Evolutionary conservation across 495 filamentous ascomycete genomes (phyloP).

Genomic region (Annulohypoxylon maeteangense): DNA sequence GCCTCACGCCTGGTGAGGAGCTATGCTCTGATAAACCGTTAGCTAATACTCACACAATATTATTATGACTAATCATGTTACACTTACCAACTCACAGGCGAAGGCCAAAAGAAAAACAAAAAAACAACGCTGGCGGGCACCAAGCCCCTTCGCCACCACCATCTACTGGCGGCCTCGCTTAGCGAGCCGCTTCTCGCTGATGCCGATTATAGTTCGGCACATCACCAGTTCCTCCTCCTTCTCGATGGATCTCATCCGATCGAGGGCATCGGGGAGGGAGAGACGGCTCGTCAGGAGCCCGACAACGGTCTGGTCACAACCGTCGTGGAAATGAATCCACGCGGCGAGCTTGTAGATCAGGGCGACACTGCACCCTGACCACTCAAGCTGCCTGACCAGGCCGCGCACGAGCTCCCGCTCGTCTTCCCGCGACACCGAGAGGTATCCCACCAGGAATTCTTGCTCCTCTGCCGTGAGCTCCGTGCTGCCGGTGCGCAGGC

Average conservation of each 20-base stretch:
- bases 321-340: slow-evolving; percentile 7
- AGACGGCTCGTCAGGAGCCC: slow-evolving; percentile 16
- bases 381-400: slow-evolving; percentile 5
- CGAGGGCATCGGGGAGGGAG: neutral
- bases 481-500: neutral
- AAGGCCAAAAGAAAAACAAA: neutral
- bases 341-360: slow-evolving; percentile 12
- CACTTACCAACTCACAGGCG: neutral
- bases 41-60: neutral
- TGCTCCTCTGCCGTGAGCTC: slow-evolving; percentile 13
- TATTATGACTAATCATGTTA: neutral
- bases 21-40: neutral
- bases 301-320: neutral
- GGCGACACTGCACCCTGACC: neutral
- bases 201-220: slow-evolving; percentile 42
- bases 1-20: neutral
- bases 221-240: slow-evolving; percentile 43
- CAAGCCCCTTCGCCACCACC: neutral
- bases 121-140: neutral
- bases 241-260: slow-evolving; percentile 8
- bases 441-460: neutral
- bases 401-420: slow-evolving; percentile 19
- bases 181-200: slow-evolving; percentile 51
- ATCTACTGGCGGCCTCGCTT: slow-evolving; percentile 39
- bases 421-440: neutral